Conservation (phyloP, 2,329 filamentous ascomycete genomes). For the Fusarium buharicum region DNA sequence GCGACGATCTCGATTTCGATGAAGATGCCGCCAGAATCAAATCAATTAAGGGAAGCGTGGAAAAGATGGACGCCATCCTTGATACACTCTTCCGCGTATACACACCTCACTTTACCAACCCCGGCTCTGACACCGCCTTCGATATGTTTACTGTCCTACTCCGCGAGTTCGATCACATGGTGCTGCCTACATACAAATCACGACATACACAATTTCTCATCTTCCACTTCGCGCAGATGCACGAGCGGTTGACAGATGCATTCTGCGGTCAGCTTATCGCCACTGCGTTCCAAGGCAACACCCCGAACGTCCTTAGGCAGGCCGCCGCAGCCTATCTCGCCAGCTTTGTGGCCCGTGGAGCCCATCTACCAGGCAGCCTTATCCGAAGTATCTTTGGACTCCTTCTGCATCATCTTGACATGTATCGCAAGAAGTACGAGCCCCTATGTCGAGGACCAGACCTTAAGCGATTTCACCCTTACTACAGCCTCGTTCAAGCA, state of each 20-base stretch:
- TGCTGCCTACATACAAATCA: constrained; percentile 90
- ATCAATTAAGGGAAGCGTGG: constrained; percentile 80
- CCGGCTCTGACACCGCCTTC: constrained; percentile 74
- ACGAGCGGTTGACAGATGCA: constrained; percentile 79
- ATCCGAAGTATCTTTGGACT: constrained; percentile 86
- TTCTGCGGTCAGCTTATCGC: constrained; percentile 79
- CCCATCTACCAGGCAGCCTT: constrained; percentile 77
- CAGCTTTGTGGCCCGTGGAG: constrained; percentile 91
- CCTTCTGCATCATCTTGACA: constrained; percentile 80
- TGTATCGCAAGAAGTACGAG: constrained; percentile 78
- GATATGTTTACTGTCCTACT: constrained; percentile 82
- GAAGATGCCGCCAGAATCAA: constrained; percentile 72
- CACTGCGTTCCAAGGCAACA: constrained; percentile 65
- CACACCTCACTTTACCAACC: constrained; percentile 74
- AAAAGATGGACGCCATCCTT: constrained; percentile 91
- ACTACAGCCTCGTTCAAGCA: constrained; percentile 90
- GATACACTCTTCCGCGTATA: constrained; percentile 90
- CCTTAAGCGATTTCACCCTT: constrained; percentile 81
- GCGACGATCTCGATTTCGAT: constrained; percentile 74
- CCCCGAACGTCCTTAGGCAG: constrained; percentile 79
- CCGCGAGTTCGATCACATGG: constrained; percentile 85
- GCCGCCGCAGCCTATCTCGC: constrained; percentile 91
- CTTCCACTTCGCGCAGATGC: constrained; percentile 92
- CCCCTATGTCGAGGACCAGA: constrained; percentile 83
- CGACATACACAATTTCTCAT: constrained; percentile 95